Conservation (phyloP, 192 early-diverging fungal species). For the Coemansia sp. region DNA sequence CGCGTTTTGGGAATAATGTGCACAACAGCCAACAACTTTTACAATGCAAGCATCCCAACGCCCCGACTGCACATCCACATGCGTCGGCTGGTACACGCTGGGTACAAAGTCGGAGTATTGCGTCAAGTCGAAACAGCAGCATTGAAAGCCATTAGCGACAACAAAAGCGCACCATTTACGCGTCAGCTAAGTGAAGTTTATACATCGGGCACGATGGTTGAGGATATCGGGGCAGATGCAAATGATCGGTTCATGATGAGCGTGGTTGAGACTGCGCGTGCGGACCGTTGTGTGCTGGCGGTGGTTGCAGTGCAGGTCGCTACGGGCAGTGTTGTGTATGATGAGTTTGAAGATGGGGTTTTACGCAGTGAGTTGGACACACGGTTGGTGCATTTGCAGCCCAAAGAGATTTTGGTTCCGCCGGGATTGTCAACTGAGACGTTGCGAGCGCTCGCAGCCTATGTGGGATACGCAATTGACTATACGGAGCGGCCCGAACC, state of each 20-base stretch:
- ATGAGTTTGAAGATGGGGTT: conserved; percentile 30
- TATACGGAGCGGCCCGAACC: conserved; percentile 47
- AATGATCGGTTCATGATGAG: conserved; percentile 80
- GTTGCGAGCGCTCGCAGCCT: conserved; percentile 25
- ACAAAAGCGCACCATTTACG: conserved; percentile 76
- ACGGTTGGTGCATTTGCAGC: conserved; percentile 38
- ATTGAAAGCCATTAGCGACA: conserved; percentile 70
- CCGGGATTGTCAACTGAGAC: conserved; percentile 18
- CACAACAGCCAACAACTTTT: conserved; percentile 76
- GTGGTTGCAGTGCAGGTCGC: conserved; percentile 87
- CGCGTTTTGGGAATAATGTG: conserved; percentile 78
- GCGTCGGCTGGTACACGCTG: conserved; percentile 74
- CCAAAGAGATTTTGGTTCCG: conserved; percentile 32
- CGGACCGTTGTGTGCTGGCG: conserved; percentile 57
- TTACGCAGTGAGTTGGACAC: conserved; percentile 42
- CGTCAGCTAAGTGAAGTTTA: conserved; percentile 79
- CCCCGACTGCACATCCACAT: conserved; percentile 80
- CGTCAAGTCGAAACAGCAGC: conserved; percentile 84
- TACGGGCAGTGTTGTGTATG: conserved; percentile 76
- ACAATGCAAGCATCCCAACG: conserved; percentile 76
- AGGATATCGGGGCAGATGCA: conserved; percentile 68
- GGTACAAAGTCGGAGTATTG: conserved; percentile 85
- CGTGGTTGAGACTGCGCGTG: conserved; percentile 62
- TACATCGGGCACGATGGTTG: conserved; percentile 88
- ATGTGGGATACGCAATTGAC: conserved; percentile 36